Conservation (phyloP, 768 basidiomycete genomes). For the Russula abietina region DNA sequence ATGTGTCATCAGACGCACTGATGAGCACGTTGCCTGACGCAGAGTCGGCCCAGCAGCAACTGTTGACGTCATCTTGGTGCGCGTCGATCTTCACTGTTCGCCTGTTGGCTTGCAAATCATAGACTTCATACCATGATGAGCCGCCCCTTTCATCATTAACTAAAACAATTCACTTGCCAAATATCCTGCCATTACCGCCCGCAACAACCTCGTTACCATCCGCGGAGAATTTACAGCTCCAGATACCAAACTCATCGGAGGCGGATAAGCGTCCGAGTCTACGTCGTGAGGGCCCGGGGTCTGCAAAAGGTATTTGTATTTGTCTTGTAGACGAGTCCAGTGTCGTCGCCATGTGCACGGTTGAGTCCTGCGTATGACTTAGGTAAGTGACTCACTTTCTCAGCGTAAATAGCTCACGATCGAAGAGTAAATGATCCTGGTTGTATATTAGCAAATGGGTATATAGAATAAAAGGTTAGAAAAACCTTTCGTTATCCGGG, state of each 20-base stretch:
- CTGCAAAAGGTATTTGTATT: conserved; percentile 50
- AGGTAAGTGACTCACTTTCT: conserved; percentile 10
- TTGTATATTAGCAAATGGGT: conserved; percentile 8
- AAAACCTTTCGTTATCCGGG: conserved; percentile 77
- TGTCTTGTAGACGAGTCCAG: conserved; percentile 56
- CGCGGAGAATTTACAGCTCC: conserved; percentile 93
- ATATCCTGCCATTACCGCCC: conserved; percentile 78
- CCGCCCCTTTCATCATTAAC: background rate
- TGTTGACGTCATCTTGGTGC: conserved; percentile 88
- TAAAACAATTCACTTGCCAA: conserved; percentile 40
- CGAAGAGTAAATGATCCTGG: conserved; percentile 87
- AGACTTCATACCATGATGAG: conserved; percentile 47
- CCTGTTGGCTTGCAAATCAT: conserved; percentile 77
- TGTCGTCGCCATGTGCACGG: conserved; percentile 69
- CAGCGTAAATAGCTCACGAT: conserved; percentile 47
- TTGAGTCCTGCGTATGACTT: conserved; percentile 48
- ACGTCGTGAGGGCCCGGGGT: conserved; percentile 23
- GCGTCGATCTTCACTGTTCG: conserved; percentile 83
- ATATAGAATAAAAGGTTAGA: conserved; percentile 6
- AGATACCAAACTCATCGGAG: conserved; percentile 64
- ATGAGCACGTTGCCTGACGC: conserved; percentile 90
- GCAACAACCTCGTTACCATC: conserved; percentile 95
- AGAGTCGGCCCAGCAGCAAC: conserved; percentile 93
- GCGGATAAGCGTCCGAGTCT: conserved; percentile 30
- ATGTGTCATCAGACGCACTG: conserved; percentile 92